Percentiles rank a stretch among this genome's conserved stretches.
These are phyloP conservation scores for Linum trigynum DNA, from an alignment of 345 rosid genomes.

Conservation along the genomic window DNA sequence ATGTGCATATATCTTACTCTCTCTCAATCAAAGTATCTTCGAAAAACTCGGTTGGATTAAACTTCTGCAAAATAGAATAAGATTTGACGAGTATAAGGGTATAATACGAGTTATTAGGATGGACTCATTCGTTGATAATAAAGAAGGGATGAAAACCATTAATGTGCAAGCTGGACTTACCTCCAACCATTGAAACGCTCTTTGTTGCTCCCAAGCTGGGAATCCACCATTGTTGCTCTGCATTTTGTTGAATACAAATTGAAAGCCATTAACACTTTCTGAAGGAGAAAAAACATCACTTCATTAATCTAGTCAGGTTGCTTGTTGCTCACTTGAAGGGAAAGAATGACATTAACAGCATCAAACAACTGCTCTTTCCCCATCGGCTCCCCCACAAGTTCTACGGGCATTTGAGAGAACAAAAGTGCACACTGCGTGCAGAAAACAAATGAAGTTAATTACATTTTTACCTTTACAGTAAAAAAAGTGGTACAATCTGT, in stretches of 20 bases:
- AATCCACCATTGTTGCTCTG: conserved; percentile 54
- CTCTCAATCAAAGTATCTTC: conserved; percentile 39
- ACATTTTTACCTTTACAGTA: background rate
- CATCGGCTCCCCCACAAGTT: conserved; percentile 39
- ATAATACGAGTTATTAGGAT: background rate
- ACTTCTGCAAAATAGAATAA: conserved; percentile 19
- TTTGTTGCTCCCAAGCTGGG: conserved; percentile 53
- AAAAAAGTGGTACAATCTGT: background rate
- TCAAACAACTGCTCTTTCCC: conserved; percentile 36
- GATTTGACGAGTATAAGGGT: background rate
- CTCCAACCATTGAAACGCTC: conserved; percentile 44
- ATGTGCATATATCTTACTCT: conserved; percentile 14
- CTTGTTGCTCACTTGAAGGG: conserved; percentile 34
- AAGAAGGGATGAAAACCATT: background rate
- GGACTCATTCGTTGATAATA: background rate
- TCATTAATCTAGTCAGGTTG: background rate
- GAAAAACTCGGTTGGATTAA: conserved; percentile 49
- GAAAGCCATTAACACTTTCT: background rate
- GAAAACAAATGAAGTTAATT: background rate
- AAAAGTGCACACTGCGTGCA: conserved; percentile 34
- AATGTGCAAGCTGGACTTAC: conserved; percentile 14
- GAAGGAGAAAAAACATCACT: background rate
- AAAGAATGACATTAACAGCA: conserved; percentile 42
- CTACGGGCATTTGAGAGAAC: conserved; percentile 37
- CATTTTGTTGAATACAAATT: background rate